Evolutionary conservation across 140 eudicot species (phyloP).

Genomic region (Stevia rebaudiana): DNA sequence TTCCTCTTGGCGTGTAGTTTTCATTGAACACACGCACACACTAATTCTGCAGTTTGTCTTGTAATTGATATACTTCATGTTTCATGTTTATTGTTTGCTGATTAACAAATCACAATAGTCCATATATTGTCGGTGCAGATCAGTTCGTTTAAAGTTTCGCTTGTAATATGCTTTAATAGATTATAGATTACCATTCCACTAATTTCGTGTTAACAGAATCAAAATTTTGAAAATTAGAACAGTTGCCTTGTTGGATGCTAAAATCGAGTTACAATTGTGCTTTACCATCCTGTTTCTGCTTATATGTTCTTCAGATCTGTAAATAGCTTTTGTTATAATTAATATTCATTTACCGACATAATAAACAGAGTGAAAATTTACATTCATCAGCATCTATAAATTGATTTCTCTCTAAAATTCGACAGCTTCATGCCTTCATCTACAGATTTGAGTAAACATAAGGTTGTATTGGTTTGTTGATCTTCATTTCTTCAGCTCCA

Average conservation of each 20-base stretch:
- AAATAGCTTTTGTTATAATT: background rate
- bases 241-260: background rate
- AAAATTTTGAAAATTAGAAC: background rate
- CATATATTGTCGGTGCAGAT: conserved; percentile 1
- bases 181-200: background rate
- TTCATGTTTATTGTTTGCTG: background rate
- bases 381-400: background rate
- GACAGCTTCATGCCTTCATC: background rate
- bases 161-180: background rate
- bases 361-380: background rate
- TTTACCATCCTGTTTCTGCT: conserved; percentile 18
- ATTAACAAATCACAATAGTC: background rate
- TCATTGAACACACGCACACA: background rate
- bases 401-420: background rate
- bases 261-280: background rate
- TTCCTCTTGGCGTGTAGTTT: conserved; percentile 12
- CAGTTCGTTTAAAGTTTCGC: conserved; percentile 4
- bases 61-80: background rate
- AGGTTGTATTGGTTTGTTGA: background rate
- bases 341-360: background rate
- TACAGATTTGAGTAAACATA: conserved; percentile 5
- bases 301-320: conserved; percentile 22
- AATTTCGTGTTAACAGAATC: background rate
- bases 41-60: conserved; percentile 17
- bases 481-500: background rate